Base-by-base conservation (phyloP, 1,284 basidiomycete species). In the Malassezia dermatis region DNA sequence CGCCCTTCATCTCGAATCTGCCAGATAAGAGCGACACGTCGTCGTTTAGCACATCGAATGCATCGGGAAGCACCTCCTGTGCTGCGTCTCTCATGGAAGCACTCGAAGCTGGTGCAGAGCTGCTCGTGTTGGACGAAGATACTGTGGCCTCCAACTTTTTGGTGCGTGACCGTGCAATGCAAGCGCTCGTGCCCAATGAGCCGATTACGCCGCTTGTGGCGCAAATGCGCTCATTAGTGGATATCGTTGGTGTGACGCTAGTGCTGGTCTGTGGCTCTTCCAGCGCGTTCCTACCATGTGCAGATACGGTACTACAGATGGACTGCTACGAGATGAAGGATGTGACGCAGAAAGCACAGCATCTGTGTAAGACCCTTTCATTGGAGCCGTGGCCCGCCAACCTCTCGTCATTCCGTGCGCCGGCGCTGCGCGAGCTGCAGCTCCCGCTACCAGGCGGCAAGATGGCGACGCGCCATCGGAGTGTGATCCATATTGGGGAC, bases 1-100 rank as follows among this genome's bases (percentile, higher is more conserved):
- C 43, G 4, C 48, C 54, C 23, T 60, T 60, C 27, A 60, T 60
- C 24, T 13, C 26, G 10, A 46, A 60, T 21, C 50, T 60, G 26
- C 58, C 58, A 0, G 26, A 51, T 12, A 42, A 34, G 7, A 46
- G 40, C 19, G 39, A 56, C n/a, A 60, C 58, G 13, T 21, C 28
- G 12, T 17, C 15, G 8, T 60, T 57, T 31, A 15, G 28, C 32
- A 60, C 59, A 10, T 47, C 46, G 8, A 55, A 60, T 43, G 59
- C 59, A n/a, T 57, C 55, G 5, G 59, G 59, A 0, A 53, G 50
- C 21, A 60, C 59, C 12, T 60, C 59, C 8, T 60, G 59, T 32
- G 50, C 59, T 13, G 54, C 59, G 2, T 31, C 37, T n/a, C 24
- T 57, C 0, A 53, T 60, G 48, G 59, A 60, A 30, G 39, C 59